A percentile compares a stretch with the other conserved stretches of the same genome.
phyloP scores from a whole-genome alignment of 768 basidiomycete genomes.

The Artomyces pyxidatus region DNA sequence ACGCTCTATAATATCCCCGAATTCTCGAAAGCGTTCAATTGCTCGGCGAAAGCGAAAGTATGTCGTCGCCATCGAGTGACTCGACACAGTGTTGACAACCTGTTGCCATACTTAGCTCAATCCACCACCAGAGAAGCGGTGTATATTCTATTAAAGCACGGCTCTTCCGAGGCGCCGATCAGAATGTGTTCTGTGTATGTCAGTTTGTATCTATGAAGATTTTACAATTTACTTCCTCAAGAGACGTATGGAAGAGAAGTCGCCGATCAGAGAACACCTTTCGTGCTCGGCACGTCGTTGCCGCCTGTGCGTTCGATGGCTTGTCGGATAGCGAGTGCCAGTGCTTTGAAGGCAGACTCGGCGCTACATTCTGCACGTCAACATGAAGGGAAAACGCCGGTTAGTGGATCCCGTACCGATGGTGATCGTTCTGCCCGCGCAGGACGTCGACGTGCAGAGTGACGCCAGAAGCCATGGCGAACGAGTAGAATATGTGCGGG shows the following conservation, averaged over 20 bases:
- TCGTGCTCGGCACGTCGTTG: conserved; percentile 90
- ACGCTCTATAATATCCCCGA: conserved; percentile 82
- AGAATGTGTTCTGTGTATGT: no score
- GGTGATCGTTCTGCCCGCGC: conserved; percentile 95
- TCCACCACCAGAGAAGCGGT: conserved; percentile 71
- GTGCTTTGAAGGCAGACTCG: conserved; percentile 96
- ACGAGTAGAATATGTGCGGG: conserved; percentile 94
- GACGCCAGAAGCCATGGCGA: conserved; percentile 91
- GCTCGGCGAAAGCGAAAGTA: conserved; percentile 68
- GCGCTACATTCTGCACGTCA: conserved; percentile 43
- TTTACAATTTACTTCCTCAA: no score
- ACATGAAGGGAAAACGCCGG: not conserved
- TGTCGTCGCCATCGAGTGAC: no score
- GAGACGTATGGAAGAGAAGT: not conserved
- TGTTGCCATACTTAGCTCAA: conserved; percentile 46
- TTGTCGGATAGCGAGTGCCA: conserved; percentile 90
- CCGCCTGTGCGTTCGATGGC: conserved; percentile 89
- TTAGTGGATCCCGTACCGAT: conserved; percentile 53
- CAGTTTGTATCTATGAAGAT: no score
- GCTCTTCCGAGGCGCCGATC: no score
- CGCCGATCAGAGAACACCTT: conserved; percentile 70
- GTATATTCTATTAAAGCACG: no score
- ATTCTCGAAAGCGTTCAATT: conserved; percentile 84
- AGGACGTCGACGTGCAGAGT: conserved; percentile 94
- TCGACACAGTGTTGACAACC: not conserved